Evolutionary conservation across 257 asterid species (phyloP), one percentile per base, ranked within the genome.

Genomic region (Petrea volubilis): DNA sequence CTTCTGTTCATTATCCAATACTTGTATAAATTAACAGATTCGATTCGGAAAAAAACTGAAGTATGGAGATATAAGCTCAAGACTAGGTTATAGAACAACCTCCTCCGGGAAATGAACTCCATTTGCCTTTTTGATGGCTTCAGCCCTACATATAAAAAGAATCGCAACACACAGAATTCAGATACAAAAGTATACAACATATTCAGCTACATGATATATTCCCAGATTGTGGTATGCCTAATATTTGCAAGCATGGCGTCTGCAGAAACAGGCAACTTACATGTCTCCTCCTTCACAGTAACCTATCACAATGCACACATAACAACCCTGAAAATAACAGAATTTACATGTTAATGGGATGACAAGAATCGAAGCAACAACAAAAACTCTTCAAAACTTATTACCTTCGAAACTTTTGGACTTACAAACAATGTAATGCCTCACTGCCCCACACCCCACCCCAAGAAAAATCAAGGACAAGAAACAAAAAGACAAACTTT

Each of bases 271-370:
- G 68, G 77, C 73, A 74, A 81, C 98, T 88, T 85, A 95, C 99
- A 95, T 87, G 77, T 95, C 99, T 75, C 99, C 99, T 70, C 97
- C 99, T 85, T 95, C 99, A 71, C 99, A 95, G 80, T 92, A 92
- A 47, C 98, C 98, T 31, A 95, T 87, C 69, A 95, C 91, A 74
- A 95, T 95, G 96, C 99, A 95, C 71, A 95, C 99, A 68, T 86
- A 92, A 79, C 98, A 95, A 73, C 98, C 99, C 99, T 95, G 96
- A 64, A 77, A 76, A 64, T 34, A 64, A 40, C 29, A 66, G 56
- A 65, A 69, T 18, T 58, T 25, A 59, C 58, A 33, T 23, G 71
- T 60, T 71, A 65, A 74, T 60, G 36, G 49, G 72, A 52, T 23
- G 15, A 34, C 60, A 75, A 21, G 12, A 14, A 12, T 44, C 50